Conservation (phyloP, 208 protist species). For the Leishmania lainsoni region DNA sequence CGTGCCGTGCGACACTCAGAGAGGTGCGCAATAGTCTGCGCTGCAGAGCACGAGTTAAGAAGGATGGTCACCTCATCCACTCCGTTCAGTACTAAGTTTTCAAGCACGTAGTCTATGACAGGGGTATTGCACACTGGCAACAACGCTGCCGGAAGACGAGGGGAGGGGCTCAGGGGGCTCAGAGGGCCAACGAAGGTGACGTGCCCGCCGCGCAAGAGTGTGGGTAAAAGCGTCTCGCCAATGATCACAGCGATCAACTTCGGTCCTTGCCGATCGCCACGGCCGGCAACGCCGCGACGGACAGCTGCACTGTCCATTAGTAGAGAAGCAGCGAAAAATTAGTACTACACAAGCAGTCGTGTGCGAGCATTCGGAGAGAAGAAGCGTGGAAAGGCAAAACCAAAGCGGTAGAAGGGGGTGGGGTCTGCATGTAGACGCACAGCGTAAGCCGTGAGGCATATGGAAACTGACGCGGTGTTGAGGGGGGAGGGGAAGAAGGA, state of each 20-base stretch:
- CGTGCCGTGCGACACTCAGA: slow-evolving; percentile 50
- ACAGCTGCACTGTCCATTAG: slow-evolving; percentile 16
- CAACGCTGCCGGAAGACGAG: slow-evolving; percentile 69
- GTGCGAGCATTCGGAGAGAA: background rate
- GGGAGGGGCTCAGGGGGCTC: slow-evolving; percentile 62
- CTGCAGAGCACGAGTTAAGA: slow-evolving; percentile 53
- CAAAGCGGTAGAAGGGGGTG: background rate
- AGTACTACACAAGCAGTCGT: background rate
- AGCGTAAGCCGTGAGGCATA: background rate
- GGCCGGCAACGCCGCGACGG: slow-evolving; percentile 15
- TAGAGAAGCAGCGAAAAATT: background rate
- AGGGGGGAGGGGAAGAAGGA: background rate
- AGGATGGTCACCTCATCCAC: slow-evolving; percentile 76
- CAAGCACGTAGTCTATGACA: slow-evolving; percentile 88
- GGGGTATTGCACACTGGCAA: slow-evolving; percentile 87
- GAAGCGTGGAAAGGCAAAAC: background rate
- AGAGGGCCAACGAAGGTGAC: slow-evolving; percentile 43
- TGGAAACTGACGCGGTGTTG: background rate
- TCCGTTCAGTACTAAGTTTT: slow-evolving; percentile 78
- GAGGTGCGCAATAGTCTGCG: slow-evolving; percentile 59
- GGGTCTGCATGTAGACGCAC: background rate
- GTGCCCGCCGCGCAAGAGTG: slow-evolving; percentile 18
- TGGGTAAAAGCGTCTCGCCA: slow-evolving; percentile 57
- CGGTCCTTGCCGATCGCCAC: slow-evolving; percentile 16
- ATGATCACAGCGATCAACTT: slow-evolving; percentile 70